Base-by-base conservation (phyloP, 2,329 filamentous ascomycete species). In the Kalmusia sp. region DNA sequence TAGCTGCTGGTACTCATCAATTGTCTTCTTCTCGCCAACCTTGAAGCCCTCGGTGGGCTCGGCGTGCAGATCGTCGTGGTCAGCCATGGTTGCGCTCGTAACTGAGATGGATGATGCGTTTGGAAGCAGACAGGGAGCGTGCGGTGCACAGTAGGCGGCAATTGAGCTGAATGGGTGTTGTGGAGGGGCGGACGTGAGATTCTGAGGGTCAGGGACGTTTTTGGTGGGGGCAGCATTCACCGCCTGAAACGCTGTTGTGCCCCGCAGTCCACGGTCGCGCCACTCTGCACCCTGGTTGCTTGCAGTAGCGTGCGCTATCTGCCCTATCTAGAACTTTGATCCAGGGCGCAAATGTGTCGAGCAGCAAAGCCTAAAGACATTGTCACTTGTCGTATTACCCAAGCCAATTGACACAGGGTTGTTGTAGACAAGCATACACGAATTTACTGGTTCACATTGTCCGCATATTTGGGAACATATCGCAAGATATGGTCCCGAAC, bases 21-120 rank as follows among this genome's bases (percentile, higher is more conserved):
- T 84, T 67, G 91, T 96, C 86, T 98, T 96, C 88, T 97, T 97
- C 86, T 97, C 92, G 65, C 92, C 93, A 73, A 97, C 90, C 87
- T 96, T 97, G 88, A 97, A 98, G 75, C 93, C 93, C 80, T 93
- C 88, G 63, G 93, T 97, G 80, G 89, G 85, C 81, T 95, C 90
- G 61, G 92, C 89, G 77, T 90, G 82, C 64, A 93, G 86, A 71
- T 98, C 93, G 58, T 96, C 92, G 11, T 79, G 68, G 54, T 64
- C 54, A 51, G 68, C 62, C 69, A 72, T 72, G 54, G 41, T 59
- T 62, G 55, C 50, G 53, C 47, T 35, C 21, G 28, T 11, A 4
- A 30, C 37, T 24, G 19, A 24, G 30, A 12, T 51, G 39, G 44
- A 11, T 27, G 28, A 30, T 35, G 40, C 31, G 44, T 48, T 63